Base-by-base conservation (phyloP, 257 asterid genomes). In the Nicotiana tomentosiformis region DNA sequence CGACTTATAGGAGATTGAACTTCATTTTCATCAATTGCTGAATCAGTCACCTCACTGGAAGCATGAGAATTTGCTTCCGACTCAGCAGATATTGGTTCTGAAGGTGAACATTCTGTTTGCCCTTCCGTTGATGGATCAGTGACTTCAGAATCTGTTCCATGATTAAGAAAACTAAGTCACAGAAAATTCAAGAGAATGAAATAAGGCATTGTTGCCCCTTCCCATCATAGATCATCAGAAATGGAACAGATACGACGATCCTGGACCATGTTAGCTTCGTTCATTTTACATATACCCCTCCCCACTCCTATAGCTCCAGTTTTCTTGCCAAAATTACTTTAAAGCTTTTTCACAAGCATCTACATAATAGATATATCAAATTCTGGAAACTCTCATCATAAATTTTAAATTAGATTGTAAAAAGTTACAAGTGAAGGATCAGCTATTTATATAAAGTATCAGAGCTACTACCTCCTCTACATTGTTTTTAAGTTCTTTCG, bases 81-180 rank as follows among this genome's bases (percentile, higher is more conserved):
- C 86, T 84, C 86, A 10, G 82, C 74, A 51, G 53, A 17, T 82
- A 30, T 85, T 86, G 92, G 30, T 78, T 86, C 84, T 69, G 91
- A 58, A 78, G 29, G 82, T 67, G 83, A 84, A 76, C n/a, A 78
- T 62, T 82, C 70, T 78, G 88, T 76, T 74, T 69, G 23, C 10
- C 23, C 87, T 33, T 80, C 89, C 33, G 49, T 72, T 15, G 88
- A 86, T 23, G 77, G 53, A 60, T 88, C 92, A 66, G 85, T 83
- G 84, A 82, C 95, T 85, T 86, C 97, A 77, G 87, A 89, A 77
- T 87, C 96, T 92, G 93, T 81, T 82, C 76, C 92, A 89, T 84
- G 81, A 26, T 87, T 81, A 80, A 84, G 17, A n/a, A 76, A 81
- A 82, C 70, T 37, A 62, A 78, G 58, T 74, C 35, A 49, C 83